These are phyloP conservation scores for Phytophthora fragariae DNA, from an alignment of 352 stramenopile species.

Conservation along the genomic window DNA sequence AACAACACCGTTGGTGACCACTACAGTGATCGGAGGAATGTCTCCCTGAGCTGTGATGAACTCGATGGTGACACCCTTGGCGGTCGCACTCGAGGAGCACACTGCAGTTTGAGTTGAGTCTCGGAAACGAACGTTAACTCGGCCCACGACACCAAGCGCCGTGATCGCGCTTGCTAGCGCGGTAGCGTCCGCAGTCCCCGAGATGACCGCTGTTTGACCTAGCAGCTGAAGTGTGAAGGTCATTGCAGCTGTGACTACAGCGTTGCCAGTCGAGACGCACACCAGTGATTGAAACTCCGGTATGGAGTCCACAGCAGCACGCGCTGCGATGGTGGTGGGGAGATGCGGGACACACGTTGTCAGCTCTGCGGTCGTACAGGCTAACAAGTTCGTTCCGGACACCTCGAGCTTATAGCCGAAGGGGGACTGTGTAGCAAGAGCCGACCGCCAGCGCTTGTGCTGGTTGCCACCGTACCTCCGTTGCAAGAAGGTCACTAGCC, in stretches of 20 bases:
- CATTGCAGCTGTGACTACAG: conserved; percentile 19
- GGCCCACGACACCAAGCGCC: conserved; percentile 61
- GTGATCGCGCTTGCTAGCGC: conserved; percentile 60
- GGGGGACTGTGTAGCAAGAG: conserved; percentile 43
- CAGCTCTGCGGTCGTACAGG: conserved; percentile 59
- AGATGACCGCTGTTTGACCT: conserved; percentile 51
- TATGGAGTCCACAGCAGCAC: conserved; percentile 46
- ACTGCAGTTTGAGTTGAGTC: conserved; percentile 51
- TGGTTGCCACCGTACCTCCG: conserved; percentile 64
- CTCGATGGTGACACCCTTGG: conserved; percentile 54
- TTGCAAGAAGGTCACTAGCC: conserved; percentile 76
- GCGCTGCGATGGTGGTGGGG: conserved; percentile 54
- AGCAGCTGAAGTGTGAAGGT: conserved; percentile 76
- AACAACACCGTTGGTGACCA: conserved; percentile 2
- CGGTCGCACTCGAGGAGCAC: conserved; percentile 45
- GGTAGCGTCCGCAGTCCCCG: conserved; percentile 7
- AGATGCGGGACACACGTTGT: conserved; percentile 51
- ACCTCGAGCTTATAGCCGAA: conserved; percentile 68
- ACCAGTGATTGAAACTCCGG: conserved; percentile 69
- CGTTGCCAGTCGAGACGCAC: conserved; percentile 42
- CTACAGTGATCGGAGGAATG: conserved; percentile 40
- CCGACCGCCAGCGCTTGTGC: conserved; percentile 55
- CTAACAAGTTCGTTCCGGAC: conserved; percentile 55
- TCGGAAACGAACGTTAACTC: conserved; percentile 58
- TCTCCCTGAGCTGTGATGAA: conserved; percentile 69